These are phyloP conservation scores for Populus trichocarpa DNA, from an alignment of 441 rosid genomes.

Conservation along the genomic window DNA sequence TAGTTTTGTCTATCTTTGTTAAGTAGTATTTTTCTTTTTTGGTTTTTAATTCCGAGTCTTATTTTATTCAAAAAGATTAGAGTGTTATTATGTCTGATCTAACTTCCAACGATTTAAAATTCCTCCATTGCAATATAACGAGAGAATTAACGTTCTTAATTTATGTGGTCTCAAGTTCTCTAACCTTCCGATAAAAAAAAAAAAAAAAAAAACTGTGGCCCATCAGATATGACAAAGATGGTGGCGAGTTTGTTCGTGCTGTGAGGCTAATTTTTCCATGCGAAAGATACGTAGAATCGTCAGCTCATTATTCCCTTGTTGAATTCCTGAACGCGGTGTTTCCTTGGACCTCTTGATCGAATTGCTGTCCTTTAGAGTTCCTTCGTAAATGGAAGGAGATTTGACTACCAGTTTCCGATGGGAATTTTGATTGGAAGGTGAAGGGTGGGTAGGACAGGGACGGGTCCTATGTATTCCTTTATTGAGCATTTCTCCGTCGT, in stretches of 20 bases:
- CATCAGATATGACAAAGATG: background rate
- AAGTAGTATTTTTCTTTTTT: no score
- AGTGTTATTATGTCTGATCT: no score
- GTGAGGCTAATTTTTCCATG: background rate
- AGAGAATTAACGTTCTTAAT: no score
- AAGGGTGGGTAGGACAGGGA: background rate
- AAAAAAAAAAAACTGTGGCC: no score
- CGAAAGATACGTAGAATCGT: background rate
- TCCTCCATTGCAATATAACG: no score
- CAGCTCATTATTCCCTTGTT: background rate
- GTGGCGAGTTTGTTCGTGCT: background rate
- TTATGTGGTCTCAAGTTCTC: no score
- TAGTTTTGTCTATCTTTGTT: no score
- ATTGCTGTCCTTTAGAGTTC: background rate
- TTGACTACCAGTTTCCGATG: background rate
- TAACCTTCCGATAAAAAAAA: no score
- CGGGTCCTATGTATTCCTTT: background rate
- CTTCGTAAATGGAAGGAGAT: background rate
- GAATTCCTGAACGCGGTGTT: background rate
- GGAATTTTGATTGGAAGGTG: background rate
- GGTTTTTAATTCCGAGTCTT: no score
- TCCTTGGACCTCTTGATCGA: conserved; percentile 2
- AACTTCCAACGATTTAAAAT: no score
- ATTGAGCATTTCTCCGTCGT: conserved; percentile 5
- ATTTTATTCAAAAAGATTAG: no score